Base-by-base conservation (phyloP, 2,329 filamentous ascomycete species). In the Macrophomina tecta region DNA sequence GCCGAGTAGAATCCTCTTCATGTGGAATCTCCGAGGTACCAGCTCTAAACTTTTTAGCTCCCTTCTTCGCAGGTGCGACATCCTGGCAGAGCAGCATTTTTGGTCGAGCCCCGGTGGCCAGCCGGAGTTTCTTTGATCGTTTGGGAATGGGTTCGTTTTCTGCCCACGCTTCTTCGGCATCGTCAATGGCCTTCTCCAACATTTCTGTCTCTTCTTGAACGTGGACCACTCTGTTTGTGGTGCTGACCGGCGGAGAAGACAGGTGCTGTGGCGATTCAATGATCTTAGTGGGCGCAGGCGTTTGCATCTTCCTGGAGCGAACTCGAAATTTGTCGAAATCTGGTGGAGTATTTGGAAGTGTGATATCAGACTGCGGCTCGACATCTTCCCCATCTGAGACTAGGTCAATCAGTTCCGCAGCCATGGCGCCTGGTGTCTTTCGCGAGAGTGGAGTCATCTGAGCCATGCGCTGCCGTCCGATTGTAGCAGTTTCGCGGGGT, bases 31-130 rank as follows among this genome's bases (percentile, higher is more conserved):
- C 56, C 16, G 42, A 11, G 16, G 7, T 5, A 4, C 18, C 9
- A 36, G 16, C 14, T 38, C 30, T 30, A 4, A 28, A 9, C 4
- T 28, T 56, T 46, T 69, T 68, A 2, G 68, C 61, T 11, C 18
- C 5, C 9, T 23, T 49, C 30, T n/a, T 36, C n/a, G 18, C 14
- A 14, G 42, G 46, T 5, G 73, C 71, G 18, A 76, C 70, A n/a
- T 77, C 71, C 64, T 82, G 79, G 65, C 81, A 83, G 0, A 83
- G 69, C 12, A 84, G 71, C 66, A 76, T 82, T 42, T 78, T 81
- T 67, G 79, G 78, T 16, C 77, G 79, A 8, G 74, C 73, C n/a
- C 75, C 77, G 5, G 72, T 71, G 12, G 79, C 73, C 8, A 83
- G 70, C 1, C 78, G 78, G 36, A 83, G 67, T 3, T 76, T 72